Evolutionary conservation across 2,329 filamentous ascomycete genomes (phyloP).

Genomic region (Fusarium sp.): DNA sequence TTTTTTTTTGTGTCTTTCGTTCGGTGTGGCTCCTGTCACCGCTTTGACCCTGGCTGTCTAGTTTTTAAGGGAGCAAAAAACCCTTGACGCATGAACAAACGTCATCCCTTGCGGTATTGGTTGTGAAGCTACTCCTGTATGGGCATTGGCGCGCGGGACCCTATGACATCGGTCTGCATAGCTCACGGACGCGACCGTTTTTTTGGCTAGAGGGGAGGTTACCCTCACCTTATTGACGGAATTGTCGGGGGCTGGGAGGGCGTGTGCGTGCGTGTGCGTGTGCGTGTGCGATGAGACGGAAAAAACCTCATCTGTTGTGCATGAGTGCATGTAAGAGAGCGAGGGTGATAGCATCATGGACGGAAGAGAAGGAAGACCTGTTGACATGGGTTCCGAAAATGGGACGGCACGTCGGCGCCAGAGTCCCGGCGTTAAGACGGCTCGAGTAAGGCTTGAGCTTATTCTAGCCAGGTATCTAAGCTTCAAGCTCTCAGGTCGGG

Average conservation of each 20-base stretch:
- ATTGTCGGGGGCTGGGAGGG: conserved; percentile 3
- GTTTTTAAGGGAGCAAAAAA: conserved; percentile 13
- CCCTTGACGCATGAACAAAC: conserved; percentile 38
- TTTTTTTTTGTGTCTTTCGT: neutral
- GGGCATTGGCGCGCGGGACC: conserved; percentile 26
- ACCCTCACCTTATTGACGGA: neutral
- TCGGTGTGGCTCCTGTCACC: conserved; percentile 30
- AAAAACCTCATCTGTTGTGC: conserved; percentile 17
- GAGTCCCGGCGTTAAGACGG: conserved; percentile 16
- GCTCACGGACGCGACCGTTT: conserved; percentile 11
- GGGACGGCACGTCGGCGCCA: neutral
- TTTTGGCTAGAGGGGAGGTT: conserved; percentile 18
- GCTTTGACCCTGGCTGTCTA: neutral
- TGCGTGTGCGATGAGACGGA: neutral
- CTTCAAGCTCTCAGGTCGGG: neutral
- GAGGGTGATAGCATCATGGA: conserved; percentile 6
- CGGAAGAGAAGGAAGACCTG: neutral
- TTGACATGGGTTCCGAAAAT: conserved; percentile 2
- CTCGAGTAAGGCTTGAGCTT: conserved; percentile 2
- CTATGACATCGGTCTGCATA: conserved; percentile 44
- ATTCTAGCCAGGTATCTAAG: neutral
- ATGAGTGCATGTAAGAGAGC: neutral
- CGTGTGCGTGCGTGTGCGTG: conserved; percentile 4
- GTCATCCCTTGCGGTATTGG: conserved; percentile 27
- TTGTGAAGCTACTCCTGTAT: conserved; percentile 10